Base-by-base conservation (phyloP, 495 filamentous ascomycete species). In the Thermothielavioides terrestris region DNA sequence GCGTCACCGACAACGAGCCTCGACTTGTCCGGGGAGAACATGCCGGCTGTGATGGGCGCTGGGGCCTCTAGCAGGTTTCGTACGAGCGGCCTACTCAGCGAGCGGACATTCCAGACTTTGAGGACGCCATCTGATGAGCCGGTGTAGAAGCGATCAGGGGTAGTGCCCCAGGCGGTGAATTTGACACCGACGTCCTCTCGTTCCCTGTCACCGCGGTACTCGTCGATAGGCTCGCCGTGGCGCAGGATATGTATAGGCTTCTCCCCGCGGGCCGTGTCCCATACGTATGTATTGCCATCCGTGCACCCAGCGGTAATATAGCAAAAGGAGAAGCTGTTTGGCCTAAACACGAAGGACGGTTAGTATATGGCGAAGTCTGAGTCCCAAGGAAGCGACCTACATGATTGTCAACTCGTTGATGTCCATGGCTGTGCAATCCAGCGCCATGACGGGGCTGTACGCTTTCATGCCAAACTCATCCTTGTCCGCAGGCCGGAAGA, bases 121-220 rank as follows among this genome's bases (percentile, higher is more conserved):
- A 98, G 73, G 0, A 84, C 71, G 1, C 92, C 91, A 60, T 98
- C 92, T 0, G 89, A 92, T 3, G 83, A 84, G 2, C 90, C 92
- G n/a, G 86, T 94, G 58, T 90, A 95, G 38, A 96, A 78, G 0
- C 85, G 73, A 42, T 85, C 79, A 5, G 74, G 66, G 0, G 75
- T 75, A 3, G 74, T 71, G 2, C 85, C 89, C 91, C 91, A 98
- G 1, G 85, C 68, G 1, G 80, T 79, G 52, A 92, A 83, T 30
- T 84, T 83, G 4, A 95, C 82, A 0, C 92, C 92, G 1, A 84
- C 82, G 59, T 97, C 92, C 18, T 78, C 78, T 4, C 73, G 55
- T 54, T 94, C 88, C 17, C 81, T 69, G 18, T 76, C 58, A 0
- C 77, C 77, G 27, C 78, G 68, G 1, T 81, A 68, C 20, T 83